phyloP scores from a whole-genome alignment of 805 yeast genomes.

The Monosporozyma solicola region DNA sequence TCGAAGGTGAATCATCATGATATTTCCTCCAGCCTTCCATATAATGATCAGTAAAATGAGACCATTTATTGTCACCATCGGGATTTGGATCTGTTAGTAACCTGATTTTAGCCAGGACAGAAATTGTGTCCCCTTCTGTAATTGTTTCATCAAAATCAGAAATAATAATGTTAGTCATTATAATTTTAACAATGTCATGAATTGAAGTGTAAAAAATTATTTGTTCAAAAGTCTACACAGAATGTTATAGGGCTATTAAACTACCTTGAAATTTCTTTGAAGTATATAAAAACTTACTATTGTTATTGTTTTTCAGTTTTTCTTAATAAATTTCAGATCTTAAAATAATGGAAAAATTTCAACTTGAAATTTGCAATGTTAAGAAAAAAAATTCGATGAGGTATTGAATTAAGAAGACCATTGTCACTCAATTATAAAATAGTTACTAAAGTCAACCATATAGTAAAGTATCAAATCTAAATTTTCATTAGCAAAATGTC shows the following conservation, averaged over 20 bases:
- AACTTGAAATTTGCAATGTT: not conserved
- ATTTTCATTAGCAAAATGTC: constrained; percentile 5
- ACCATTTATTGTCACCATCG: constrained; percentile 16
- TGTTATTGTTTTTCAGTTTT: not conserved
- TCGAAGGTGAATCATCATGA: constrained; percentile 1
- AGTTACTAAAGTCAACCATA: not conserved
- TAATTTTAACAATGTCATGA: not conserved
- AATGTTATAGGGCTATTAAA: not conserved
- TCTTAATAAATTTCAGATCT: not conserved
- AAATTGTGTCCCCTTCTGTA: constrained; percentile 23
- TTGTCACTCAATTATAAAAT: not conserved
- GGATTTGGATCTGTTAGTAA: constrained; percentile 11
- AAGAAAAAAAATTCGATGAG: constrained; percentile 3
- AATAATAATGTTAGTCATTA: constrained; percentile 13
- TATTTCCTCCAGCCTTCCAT: constrained; percentile 11
- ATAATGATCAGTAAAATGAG: constrained; percentile 19
- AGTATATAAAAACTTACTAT: too few species aligned
- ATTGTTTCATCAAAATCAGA: constrained; percentile 30
- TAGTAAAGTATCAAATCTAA: not conserved
- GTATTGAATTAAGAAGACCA: not conserved
- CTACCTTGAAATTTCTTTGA: not conserved
- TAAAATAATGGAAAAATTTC: not conserved
- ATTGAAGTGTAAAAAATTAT: not conserved
- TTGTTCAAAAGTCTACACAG: not conserved
- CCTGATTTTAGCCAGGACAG: constrained; percentile 17